Percentiles rank a stretch among this genome's conserved stretches.
Conservation (phyloP, 257 asterid genomes). For the Jacaranda copaia region DNA sequence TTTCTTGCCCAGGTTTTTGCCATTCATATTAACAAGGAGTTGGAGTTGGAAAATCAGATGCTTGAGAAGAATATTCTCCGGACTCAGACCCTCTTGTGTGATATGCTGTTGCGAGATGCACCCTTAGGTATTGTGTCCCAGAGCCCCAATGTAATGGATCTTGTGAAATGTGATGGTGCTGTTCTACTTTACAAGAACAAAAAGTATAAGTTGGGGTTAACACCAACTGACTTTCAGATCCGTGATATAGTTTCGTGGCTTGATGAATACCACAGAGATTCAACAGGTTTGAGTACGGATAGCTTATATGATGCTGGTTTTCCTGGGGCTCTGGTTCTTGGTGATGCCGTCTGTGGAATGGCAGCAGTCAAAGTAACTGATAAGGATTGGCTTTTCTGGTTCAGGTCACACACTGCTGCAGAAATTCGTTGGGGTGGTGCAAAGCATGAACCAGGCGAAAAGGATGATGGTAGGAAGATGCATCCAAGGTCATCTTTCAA, state of each 20-base stretch:
- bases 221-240: conserved; percentile 74
- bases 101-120: conserved; percentile 87
- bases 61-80: conserved; percentile 86
- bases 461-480: conserved; percentile 87
- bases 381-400: conserved; percentile 95
- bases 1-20: conserved; percentile 94
- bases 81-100: conserved; percentile 89
- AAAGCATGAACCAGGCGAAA: conserved; percentile 75
- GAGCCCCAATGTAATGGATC: conserved; percentile 89
- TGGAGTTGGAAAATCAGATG: conserved; percentile 79
- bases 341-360: conserved; percentile 87
- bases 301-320: conserved; percentile 90
- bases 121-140: conserved; percentile 90
- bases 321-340: conserved; percentile 89
- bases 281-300: conserved; percentile 91
- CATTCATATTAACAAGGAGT: conserved; percentile 87
- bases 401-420: conserved; percentile 86
- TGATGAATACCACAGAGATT: conserved; percentile 78
- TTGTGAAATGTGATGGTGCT: conserved; percentile 89
- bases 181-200: conserved; percentile 63
- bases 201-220: conserved; percentile 62
- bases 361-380: conserved; percentile 88
- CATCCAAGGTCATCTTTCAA: conserved; percentile 92
- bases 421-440: conserved; percentile 95
- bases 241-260: conserved; percentile 89